phyloP scores from a whole-genome alignment of 345 rosid species.

The Leavenworthia alabamica region DNA sequence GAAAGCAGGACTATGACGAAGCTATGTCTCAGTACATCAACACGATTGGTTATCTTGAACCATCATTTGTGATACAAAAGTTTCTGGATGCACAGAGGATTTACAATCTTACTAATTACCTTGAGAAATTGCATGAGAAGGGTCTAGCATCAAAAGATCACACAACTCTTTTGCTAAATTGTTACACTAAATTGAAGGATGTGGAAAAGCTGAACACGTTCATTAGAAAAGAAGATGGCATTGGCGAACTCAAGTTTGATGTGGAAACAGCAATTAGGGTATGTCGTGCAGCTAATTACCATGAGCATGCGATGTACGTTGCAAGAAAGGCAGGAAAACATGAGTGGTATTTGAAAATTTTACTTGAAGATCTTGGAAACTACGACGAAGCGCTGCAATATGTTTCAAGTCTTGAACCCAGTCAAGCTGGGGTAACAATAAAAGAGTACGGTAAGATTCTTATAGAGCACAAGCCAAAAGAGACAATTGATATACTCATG shows the following conservation, averaged over 20 bases:
- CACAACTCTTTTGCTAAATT: conserved; percentile 89
- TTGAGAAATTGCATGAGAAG: conserved; percentile 93
- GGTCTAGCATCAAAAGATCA: conserved; percentile 99
- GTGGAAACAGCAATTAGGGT: conserved; percentile 98
- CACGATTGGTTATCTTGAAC: conserved; percentile 96
- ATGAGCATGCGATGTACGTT: conserved; percentile 98
- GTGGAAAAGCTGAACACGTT: conserved; percentile 88
- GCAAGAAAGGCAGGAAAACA: conserved; percentile 97
- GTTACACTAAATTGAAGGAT: conserved; percentile 94
- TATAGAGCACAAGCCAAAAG: conserved; percentile 77
- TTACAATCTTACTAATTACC: conserved; percentile 89
- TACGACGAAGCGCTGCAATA: conserved; percentile 91
- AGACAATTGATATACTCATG: conserved; percentile 83
- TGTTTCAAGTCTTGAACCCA: conserved; percentile 88
- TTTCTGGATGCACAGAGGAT: conserved; percentile 98
- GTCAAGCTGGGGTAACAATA: conserved; percentile 92
- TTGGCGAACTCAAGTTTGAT: conserved; percentile 88
- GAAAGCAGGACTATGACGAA: conserved; percentile 92
- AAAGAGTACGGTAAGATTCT: conserved; percentile 97
- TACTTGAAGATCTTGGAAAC: conserved; percentile 92
- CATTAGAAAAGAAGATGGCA: conserved; percentile 84
- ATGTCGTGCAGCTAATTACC: conserved; percentile 96
- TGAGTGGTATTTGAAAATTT: conserved; percentile 86
- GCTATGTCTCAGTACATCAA: conserved; percentile 91
- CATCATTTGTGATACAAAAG: conserved; percentile 96